Conservation (phyloP, 495 filamentous ascomycete species). For the Trichoderma asperelloides region DNA sequence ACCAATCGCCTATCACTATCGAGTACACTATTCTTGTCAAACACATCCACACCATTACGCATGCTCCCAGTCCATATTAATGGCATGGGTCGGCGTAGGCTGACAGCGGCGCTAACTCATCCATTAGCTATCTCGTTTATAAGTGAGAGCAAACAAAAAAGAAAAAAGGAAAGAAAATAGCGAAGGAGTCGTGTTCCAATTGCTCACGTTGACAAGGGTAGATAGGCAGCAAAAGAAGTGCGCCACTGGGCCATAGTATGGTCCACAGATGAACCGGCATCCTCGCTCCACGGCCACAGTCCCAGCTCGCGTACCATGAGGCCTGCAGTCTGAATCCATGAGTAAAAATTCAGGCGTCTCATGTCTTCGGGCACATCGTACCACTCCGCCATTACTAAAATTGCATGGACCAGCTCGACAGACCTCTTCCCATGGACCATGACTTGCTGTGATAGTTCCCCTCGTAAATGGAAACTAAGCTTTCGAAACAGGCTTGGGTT, state of each 20-base stretch:
- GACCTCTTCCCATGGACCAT: neutral
- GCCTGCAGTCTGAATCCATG: neutral
- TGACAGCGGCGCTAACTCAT: neutral
- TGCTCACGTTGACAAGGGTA: neutral
- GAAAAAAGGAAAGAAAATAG: neutral
- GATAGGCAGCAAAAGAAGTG: neutral
- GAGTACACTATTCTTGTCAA: neutral
- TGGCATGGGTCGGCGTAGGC: neutral
- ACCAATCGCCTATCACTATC: neutral
- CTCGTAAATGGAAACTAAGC: neutral
- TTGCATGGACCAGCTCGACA: neutral
- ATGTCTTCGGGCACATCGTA: neutral
- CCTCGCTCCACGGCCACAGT: neutral
- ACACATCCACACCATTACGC: neutral
- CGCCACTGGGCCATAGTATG: neutral
- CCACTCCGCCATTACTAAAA: neutral
- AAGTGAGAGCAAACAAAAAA: neutral
- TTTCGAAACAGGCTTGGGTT: neutral
- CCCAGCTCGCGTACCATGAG: neutral
- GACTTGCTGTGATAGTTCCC: neutral
- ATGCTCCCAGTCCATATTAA: neutral
- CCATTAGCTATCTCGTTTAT: neutral
- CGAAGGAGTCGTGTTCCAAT: neutral
- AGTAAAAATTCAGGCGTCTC: neutral
- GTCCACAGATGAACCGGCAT: neutral